A percentile compares a stretch with the other conserved stretches of the same genome.
Conservation (phyloP, 129 eudicot genomes). For the sunflower (Helianthus annuus) region DNA sequence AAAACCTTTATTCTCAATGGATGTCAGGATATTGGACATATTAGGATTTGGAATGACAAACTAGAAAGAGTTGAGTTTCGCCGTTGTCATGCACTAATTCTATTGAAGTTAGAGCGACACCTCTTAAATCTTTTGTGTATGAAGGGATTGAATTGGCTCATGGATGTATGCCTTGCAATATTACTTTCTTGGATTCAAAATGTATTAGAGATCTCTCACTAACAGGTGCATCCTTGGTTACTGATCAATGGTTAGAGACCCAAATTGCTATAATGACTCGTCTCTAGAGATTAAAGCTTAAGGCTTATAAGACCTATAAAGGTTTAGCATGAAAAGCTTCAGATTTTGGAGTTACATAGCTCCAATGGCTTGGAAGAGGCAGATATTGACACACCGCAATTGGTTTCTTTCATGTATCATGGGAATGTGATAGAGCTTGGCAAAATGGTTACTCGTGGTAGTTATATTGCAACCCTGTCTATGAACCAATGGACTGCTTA, state of each 20-base stretch:
- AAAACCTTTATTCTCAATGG: constrained; percentile 24
- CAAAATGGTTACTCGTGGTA: constrained; percentile 15
- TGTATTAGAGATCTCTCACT: constrained; percentile 15
- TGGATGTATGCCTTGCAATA: background rate
- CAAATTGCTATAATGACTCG: background rate
- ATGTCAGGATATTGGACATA: constrained; percentile 7
- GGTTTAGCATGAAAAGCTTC: constrained; percentile 22
- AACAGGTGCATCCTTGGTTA: background rate
- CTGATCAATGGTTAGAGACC: constrained; percentile 21
- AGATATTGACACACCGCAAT: constrained; percentile 22
- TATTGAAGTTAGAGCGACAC: background rate
- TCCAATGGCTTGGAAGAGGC: constrained; percentile 7
- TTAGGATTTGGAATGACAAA: constrained; percentile 20
- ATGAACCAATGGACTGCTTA: constrained; percentile 6
- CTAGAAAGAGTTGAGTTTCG: constrained; percentile 27
- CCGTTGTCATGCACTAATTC: constrained; percentile 16
- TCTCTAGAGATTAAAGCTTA: constrained; percentile 26
- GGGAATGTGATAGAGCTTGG: background rate
- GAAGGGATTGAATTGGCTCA: background rate
- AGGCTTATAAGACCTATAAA: constrained; percentile 15
- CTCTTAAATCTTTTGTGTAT: constrained; percentile 23
- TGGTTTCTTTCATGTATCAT: constrained; percentile 22
- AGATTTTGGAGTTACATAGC: constrained; percentile 16
- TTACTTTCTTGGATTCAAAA: constrained; percentile 3
- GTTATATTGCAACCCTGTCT: constrained; percentile 13